phyloP scores from a whole-genome alignment of 164 flowering plant genomes.

The Kalanchoe fedtschenkoi region DNA sequence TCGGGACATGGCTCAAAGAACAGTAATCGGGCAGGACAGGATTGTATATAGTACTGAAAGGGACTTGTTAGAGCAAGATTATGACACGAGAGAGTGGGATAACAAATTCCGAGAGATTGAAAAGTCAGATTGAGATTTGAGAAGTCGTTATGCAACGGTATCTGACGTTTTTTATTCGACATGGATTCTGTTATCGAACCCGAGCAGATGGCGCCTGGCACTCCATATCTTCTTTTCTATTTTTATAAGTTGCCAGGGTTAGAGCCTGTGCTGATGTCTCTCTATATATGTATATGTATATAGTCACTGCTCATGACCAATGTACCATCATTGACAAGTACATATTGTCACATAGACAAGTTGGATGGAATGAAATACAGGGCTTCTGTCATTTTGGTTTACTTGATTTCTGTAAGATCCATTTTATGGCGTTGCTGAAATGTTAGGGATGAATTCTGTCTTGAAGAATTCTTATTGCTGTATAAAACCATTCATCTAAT shows the following conservation, averaged over 20 bases:
- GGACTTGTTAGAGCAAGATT: slow-evolving; percentile 77
- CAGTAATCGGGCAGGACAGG: slow-evolving; percentile 67
- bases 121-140: slow-evolving; percentile 35
- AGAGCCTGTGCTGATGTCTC: background rate
- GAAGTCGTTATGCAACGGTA: background rate
- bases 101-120: slow-evolving; percentile 59
- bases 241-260: background rate
- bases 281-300: no score
- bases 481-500: no score
- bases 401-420: no score
- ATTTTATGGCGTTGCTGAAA: no score
- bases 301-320: no score
- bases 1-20: slow-evolving; percentile 87
- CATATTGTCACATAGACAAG: background rate
- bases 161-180: no score
- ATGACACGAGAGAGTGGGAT: slow-evolving; percentile 79
- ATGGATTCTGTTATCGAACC: no score
- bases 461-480: no score
- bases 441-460: no score
- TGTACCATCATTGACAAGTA: background rate
- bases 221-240: no score
- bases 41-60: slow-evolving; percentile 81
- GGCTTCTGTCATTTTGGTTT: no score
- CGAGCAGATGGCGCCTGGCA: no score
- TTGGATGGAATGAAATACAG: background rate